Percentiles rank a stretch among this genome's conserved stretches.
Conservation (phyloP, 768 basidiomycete species). For the Lyophyllum decastes region DNA sequence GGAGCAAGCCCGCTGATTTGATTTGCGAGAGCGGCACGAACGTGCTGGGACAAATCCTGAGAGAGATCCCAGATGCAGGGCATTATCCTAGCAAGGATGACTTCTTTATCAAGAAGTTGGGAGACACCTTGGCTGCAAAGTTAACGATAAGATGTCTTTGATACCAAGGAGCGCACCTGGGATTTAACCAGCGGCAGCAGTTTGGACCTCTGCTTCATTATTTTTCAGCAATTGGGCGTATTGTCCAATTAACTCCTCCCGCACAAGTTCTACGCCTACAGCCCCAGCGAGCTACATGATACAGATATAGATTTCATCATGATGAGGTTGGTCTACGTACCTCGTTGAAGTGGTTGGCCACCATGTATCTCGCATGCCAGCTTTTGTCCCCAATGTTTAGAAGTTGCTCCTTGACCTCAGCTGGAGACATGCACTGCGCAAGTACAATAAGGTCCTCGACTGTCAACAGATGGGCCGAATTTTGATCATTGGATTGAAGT, state of each 20-base stretch:
- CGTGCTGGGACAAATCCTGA: conserved; percentile 95
- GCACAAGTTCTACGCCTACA: conserved; percentile 85
- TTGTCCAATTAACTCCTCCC: conserved; percentile 91
- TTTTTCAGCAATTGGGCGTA: conserved; percentile 95
- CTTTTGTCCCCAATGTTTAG: conserved; percentile 92
- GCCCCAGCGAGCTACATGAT: conserved; percentile 95
- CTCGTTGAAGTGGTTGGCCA: too few relatives aligned
- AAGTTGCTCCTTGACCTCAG: conserved; percentile 89
- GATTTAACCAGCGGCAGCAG: too few relatives aligned
- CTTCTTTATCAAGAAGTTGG: too few relatives aligned
- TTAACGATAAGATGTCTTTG: too few relatives aligned
- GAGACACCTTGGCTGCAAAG: too few relatives aligned
- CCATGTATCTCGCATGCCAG: conserved; percentile 99
- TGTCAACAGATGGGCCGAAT: conserved; percentile 93
- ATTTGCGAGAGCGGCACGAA: conserved; percentile 92
- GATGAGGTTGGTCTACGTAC: too few relatives aligned
- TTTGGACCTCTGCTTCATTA: too few relatives aligned
- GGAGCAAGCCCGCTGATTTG: conserved; percentile 97
- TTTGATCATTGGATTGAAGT: conserved; percentile 95
- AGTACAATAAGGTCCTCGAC: conserved; percentile 95
- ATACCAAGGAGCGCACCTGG: too few relatives aligned
- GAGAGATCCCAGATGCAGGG: too few relatives aligned
- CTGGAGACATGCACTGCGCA: too few relatives aligned
- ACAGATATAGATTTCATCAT: too few relatives aligned
- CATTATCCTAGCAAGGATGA: too few relatives aligned